phyloP scores from a whole-genome alignment of 176 grass and related monocot genomes.

The Triticum dicoccoides region DNA sequence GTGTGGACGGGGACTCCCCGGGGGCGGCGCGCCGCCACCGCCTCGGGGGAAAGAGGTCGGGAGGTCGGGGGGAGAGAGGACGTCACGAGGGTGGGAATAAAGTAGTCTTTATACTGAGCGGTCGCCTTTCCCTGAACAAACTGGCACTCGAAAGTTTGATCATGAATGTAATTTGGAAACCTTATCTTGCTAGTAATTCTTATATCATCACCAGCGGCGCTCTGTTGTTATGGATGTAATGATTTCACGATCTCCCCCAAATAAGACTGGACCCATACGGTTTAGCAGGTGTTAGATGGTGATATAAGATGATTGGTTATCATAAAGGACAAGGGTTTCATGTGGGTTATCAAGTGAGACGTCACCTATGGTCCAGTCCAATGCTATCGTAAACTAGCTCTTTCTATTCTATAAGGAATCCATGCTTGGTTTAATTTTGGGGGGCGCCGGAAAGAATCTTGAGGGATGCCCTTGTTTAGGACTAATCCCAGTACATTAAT shows the following conservation, averaged over 20 bases:
- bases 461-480: constrained; percentile 28
- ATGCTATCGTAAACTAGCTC: background rate
- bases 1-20: too few relatives aligned
- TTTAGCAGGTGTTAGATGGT: constrained; percentile 38
- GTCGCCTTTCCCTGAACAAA: background rate
- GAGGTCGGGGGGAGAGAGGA: too few relatives aligned
- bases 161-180: constrained; percentile 18
- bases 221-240: constrained; percentile 33
- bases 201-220: constrained; percentile 28
- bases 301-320: constrained; percentile 33
- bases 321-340: background rate
- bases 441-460: constrained; percentile 20
- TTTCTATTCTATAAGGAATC: background rate
- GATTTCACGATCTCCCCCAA: constrained; percentile 28
- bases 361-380: constrained; percentile 19
- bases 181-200: constrained; percentile 24
- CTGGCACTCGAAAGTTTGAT: constrained; percentile 3
- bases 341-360: constrained; percentile 35
- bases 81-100: background rate
- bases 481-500: constrained; percentile 18
- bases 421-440: constrained; percentile 24
- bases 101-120: constrained; percentile 13
- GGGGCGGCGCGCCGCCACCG: too few relatives aligned
- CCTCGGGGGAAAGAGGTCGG: too few relatives aligned
- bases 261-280: constrained; percentile 37